A percentile compares a stretch with the other conserved stretches of the same genome.
phyloP scores from a whole-genome alignment of 495 filamentous ascomycete species.

The Penicillium ochrochloron region DNA sequence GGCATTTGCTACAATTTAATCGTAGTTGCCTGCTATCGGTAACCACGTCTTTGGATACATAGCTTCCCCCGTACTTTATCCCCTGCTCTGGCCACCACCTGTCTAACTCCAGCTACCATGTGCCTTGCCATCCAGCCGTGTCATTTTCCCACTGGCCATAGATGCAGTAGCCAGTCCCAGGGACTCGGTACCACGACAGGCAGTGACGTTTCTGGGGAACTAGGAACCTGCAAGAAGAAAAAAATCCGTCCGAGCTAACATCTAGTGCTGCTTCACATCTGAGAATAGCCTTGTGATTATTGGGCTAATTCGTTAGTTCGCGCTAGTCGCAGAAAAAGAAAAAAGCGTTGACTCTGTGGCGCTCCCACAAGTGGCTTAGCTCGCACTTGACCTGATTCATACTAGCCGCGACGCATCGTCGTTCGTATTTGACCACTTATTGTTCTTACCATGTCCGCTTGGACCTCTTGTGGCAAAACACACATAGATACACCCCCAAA shows the following conservation, averaged over 20 bases:
- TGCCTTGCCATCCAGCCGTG: neutral
- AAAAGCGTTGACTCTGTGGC: constrained; percentile 3
- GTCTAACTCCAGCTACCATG: constrained; percentile 5
- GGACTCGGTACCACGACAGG: neutral
- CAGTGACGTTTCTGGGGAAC: constrained; percentile 8
- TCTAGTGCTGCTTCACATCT: neutral
- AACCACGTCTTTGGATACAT: neutral
- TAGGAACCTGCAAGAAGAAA: neutral
- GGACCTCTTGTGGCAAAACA: constrained; percentile 3
- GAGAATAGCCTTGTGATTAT: neutral
- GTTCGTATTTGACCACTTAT: neutral
- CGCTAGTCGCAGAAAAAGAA: neutral
- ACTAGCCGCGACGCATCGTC: neutral
- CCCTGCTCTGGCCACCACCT: neutral
- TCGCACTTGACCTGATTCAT: neutral
- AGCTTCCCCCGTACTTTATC: neutral
- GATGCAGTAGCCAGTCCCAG: neutral
- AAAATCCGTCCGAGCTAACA: neutral
- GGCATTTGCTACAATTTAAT: neutral
- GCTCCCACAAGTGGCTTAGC: neutral
- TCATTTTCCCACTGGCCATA: neutral
- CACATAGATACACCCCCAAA: neutral
- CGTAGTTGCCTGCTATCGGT: neutral
- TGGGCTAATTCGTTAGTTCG: neutral
- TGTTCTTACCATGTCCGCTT: neutral